These are phyloP conservation scores for Mrakia hoshinonis DNA, from an alignment of 768 basidiomycete species.

Conservation along the genomic window DNA sequence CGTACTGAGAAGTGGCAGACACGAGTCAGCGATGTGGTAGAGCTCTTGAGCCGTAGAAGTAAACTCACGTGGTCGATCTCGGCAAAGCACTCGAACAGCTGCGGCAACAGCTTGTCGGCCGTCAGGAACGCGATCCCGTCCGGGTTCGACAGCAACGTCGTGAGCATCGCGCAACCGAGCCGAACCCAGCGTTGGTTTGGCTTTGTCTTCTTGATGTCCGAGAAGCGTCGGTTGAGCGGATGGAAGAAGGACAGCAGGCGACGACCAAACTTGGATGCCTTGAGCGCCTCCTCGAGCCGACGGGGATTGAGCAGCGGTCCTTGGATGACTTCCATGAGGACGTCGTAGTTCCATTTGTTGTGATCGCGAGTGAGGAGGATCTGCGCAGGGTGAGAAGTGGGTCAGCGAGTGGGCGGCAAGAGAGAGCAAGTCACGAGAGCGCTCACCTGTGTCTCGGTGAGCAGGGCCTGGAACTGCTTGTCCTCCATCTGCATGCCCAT, in stretches of 20 bases:
- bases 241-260: conserved; percentile 88
- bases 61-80: conserved; percentile 78
- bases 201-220: conserved; percentile 67
- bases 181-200: conserved; percentile 73
- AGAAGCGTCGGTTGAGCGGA: conserved; percentile 75
- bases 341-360: conserved; percentile 85
- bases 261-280: conserved; percentile 78
- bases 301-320: conserved; percentile 86
- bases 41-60: too few species aligned
- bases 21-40: background rate
- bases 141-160: conserved; percentile 67
- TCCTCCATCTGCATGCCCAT: conserved; percentile 94
- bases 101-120: conserved; percentile 67
- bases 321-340: conserved; percentile 77
- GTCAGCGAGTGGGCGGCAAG: background rate
- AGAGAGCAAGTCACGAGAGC: background rate
- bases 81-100: conserved; percentile 76
- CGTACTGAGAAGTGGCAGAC: conserved; percentile 14
- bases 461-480: conserved; percentile 68
- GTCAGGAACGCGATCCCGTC: conserved; percentile 76
- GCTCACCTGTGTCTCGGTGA: conserved; percentile 77
- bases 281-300: conserved; percentile 88
- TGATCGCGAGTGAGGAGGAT: conserved; percentile 82
- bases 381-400: conserved; percentile 40
- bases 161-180: conserved; percentile 71